Base-by-base conservation (phyloP, 2,329 filamentous ascomycete genomes). In the Phialophora expanda region DNA sequence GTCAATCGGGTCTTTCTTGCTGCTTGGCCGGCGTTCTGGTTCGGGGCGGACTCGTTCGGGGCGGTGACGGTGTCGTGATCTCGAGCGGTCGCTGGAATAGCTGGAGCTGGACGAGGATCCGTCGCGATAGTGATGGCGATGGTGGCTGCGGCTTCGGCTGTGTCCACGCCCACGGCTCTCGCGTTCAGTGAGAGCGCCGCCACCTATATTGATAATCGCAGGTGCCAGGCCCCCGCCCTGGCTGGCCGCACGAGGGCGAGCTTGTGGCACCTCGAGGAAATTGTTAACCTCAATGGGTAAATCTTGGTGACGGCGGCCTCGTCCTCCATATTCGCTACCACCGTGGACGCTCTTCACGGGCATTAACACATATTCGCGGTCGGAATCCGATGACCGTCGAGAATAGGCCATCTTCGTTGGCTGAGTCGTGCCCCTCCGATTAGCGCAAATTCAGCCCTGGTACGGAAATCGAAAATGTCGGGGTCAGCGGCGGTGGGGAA, bases 1-100 rank as follows among this genome's bases (percentile, higher is more conserved):
- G 73, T 73, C 70, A 76, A 76, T 58, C 75, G 76, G 48, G 73
- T 75, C 46, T 73, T 70, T 57, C 77, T 66, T 55, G 70, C 66
- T 78, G 74, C 32, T 77, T 38, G 58, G 32, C 30, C 28, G 32
- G 12, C 32, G 55, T 2, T 56, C 28, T 34, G 1, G 17, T 12
- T 32, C 53, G 4, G 20, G 46, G 7, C 24, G 20, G 20, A 41
- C 38, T 41, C 38, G 38, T 64, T 77, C 75, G 61, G 77, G 76
- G 2, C 74, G 74, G 9, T 65, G 78, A 75, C 56, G 69, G 70
- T 70, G 77, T 74, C 30, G 78, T 71, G 65, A 66, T 50, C 65
- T 55, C 32, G 63, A 66, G 22, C 67, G 64, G n/a, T 57, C 57
- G 34, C 62, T 66, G 22, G 62, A 64, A 53, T 58, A 63, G 46